phyloP scores from a whole-genome alignment of 2,329 filamentous ascomycete species.

The Ophiostoma fasciatum region DNA sequence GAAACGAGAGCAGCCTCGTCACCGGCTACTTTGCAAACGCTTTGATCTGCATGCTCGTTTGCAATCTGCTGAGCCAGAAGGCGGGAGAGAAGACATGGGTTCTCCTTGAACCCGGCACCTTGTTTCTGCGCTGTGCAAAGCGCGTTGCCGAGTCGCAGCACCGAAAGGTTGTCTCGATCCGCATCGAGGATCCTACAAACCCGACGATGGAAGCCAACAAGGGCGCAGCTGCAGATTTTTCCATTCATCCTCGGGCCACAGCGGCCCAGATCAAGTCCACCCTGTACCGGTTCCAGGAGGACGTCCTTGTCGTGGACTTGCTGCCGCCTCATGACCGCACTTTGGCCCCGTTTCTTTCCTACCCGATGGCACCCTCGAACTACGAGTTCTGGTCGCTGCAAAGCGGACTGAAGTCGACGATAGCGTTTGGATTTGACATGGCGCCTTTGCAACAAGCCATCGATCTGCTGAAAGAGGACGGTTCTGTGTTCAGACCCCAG shows the following conservation, averaged over 20 bases:
- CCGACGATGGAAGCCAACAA: too few relatives aligned
- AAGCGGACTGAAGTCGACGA: too few relatives aligned
- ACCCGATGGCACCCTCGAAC: too few relatives aligned
- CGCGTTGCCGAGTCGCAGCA: conserved; percentile 3
- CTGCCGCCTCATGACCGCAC: too few relatives aligned
- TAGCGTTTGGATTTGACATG: too few relatives aligned
- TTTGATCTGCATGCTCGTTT: conserved; percentile 14
- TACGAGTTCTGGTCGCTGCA: too few relatives aligned
- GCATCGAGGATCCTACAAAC: background rate
- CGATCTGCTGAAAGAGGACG: too few relatives aligned
- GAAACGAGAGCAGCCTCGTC: too few relatives aligned
- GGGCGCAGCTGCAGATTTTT: background rate
- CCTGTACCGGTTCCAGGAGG: background rate
- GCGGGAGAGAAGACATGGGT: conserved; percentile 13
- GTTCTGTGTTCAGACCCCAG: too few relatives aligned
- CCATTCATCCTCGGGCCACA: conserved; percentile 7
- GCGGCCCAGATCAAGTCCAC: background rate
- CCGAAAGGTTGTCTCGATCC: background rate
- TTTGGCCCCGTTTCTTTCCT: too few relatives aligned
- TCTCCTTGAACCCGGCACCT: conserved; percentile 20
- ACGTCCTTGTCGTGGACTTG: conserved; percentile 21
- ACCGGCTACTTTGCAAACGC: conserved; percentile 12
- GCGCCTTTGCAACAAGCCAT: too few relatives aligned
- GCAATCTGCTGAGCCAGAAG: conserved; percentile 9
- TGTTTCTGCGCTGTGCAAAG: conserved; percentile 16